These are phyloP conservation scores for Eucalyptus leucophloia DNA, from an alignment of 345 rosid species.

Conservation along the genomic window DNA sequence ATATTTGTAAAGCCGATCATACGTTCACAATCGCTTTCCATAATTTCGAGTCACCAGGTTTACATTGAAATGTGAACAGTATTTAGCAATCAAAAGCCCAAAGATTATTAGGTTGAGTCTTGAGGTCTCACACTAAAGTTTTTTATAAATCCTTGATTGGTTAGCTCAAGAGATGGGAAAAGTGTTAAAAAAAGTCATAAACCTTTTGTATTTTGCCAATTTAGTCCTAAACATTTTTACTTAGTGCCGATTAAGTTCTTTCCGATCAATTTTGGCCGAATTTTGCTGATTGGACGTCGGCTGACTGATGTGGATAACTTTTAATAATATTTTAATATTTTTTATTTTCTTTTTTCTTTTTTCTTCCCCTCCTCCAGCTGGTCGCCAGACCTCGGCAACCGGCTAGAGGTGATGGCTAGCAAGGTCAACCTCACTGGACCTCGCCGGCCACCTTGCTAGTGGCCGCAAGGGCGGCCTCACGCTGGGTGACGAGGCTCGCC, in stretches of 20 bases:
- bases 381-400: rapidly evolving
- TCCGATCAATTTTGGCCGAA: rapidly evolving
- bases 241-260: rapidly evolving
- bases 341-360: no score
- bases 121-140: neutral
- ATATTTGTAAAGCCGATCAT: neutral
- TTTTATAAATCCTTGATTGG: no score
- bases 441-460: rapidly evolving
- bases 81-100: neutral
- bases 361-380: rapidly evolving
- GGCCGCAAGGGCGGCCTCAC: no score
- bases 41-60: neutral
- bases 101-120: neutral
- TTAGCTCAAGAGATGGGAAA: neutral
- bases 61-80: neutral
- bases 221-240: no score
- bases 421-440: no score
- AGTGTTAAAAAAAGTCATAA: no score
- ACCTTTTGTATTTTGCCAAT: no score
- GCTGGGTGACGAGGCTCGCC: rapidly evolving
- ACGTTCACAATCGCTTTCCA: no score
- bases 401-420: rapidly evolving
- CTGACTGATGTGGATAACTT: rapidly evolving
- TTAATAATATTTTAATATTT: no score
- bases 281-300: rapidly evolving